Conservation (phyloP, 805 yeast species). For the Cyberlindnera xylosilytica region DNA sequence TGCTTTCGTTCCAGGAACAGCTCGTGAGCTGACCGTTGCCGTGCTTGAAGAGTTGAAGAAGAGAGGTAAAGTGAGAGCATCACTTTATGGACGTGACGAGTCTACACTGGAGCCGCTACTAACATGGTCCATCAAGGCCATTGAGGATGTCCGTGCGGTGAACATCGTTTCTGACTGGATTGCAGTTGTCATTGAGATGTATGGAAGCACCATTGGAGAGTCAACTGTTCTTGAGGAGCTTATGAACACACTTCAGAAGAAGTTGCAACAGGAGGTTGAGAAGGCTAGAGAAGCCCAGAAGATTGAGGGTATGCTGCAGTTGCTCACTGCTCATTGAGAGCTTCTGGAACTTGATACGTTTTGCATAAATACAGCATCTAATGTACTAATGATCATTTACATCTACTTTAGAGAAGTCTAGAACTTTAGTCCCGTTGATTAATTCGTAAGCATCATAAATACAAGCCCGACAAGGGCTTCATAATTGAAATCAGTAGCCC, state of each 20-base stretch:
- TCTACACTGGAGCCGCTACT: conserved; percentile 79
- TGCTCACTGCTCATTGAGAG: conserved; percentile 51
- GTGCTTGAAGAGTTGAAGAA: conserved; percentile 82
- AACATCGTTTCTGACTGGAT: conserved; percentile 68
- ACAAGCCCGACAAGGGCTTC: too few species aligned
- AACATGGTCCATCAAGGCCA: conserved; percentile 72
- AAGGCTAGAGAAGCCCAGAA: conserved; percentile 85
- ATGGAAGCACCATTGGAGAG: conserved; percentile 67
- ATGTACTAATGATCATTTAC: background rate
- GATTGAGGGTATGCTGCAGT: conserved; percentile 90
- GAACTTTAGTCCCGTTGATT: too few species aligned
- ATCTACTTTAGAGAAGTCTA: too few species aligned
- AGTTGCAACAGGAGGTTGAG: conserved; percentile 64
- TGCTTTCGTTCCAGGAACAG: conserved; percentile 76
- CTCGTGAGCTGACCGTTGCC: conserved; percentile 77
- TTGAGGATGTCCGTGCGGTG: conserved; percentile 75
- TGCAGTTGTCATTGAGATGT: conserved; percentile 68
- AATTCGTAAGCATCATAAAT: too few species aligned
- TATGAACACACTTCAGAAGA: conserved; percentile 54
- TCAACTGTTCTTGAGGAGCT: conserved; percentile 78
- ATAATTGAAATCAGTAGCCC: background rate
- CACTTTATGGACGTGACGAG: conserved; percentile 82
- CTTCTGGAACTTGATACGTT: background rate
- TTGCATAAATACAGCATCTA: background rate
- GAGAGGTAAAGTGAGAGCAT: conserved; percentile 84